Evolutionary conservation across 2,329 filamentous ascomycete species (phyloP), one percentile per base, ranked within the genome.

Genomic region (Botrytis byssoidea): DNA sequence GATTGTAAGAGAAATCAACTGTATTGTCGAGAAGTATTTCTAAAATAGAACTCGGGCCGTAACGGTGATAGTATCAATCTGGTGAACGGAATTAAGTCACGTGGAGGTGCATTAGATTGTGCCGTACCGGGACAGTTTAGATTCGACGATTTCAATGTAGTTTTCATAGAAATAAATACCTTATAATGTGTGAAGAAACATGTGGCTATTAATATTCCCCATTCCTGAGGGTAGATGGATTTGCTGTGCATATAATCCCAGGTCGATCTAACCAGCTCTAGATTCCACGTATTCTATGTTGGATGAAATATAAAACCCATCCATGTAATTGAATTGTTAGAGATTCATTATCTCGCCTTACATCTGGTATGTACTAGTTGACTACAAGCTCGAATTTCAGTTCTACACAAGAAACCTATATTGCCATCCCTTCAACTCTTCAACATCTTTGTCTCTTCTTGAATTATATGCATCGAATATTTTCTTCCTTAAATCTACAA

Each of bases 121-220:
- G 1, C 14, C 51, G 51, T 29, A 29, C 14, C 51, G 2, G 2
- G 14, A 18, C 5, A 29, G 1, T 29, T 2, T 9, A 29, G 3
- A 55, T 18, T 29, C 4, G 16, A 5, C 12, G 1, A n/a, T n/a
- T 7, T 55, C 3, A 3, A 55, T n/a, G 12, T 7, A 5, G 0
- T 29, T 14, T 16, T 3, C n/a, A 3, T n/a, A 4, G 25, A 29
- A 29, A 1, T 16, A 6, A 16, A 16, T 29, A 3, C 12, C 2
- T 6, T 18, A 16, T 29, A n/a, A 5, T 55, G 14, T 12, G n/a
- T 18, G n/a, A 29, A 57, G 5, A 18, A 29, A 14, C 51, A 18
- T 16, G 14, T 29, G n/a, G 3, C n/a, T 57, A 29, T 4, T 16
- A 2, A 57, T 1, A 18, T 8, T 29, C 3, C 14, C 14, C 18